Base-by-base conservation (phyloP, 345 rosid species). In the Ricinus communis region DNA sequence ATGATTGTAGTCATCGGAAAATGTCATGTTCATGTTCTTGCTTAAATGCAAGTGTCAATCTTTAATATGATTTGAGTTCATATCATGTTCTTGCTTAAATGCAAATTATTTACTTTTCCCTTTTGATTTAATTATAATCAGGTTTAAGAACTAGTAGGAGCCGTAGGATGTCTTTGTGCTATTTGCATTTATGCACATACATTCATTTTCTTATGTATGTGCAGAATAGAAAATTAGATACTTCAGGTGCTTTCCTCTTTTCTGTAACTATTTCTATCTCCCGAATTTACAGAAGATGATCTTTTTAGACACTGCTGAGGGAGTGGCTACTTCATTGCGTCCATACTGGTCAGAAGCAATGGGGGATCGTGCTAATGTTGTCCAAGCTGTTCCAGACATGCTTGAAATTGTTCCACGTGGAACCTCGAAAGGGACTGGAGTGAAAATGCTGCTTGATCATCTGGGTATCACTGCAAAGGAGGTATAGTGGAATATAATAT, bases 261-360 rank as follows among this genome's bases (percentile, higher is more conserved):
- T 24, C 65, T 27, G n/a, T 68, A 25, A 33, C 27, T 57, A 6
- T 11, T 43, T 43, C 10, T 5, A 7, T 15, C 4, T 71, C 83
- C 62, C 76, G 65, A 41, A 54, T 71, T 55, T 73, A 55, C 88
- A 95, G 98, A 96, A 93, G 83, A 68, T 93, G 75, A 67, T 91
- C 21, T 89, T 90, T 76, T 71, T 87, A 30, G 95, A 87, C 84
- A 88, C 91, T 5, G 79, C 90, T 15, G 94, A 89, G 75, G 88
- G 93, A 21, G 90, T 95, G 61, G 74, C 90, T 58, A 69, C 78
- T 27, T 75, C 73, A 72, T 72, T 93, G 72, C 83, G 95, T 56
- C 98, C 98, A 10, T 87, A 88, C 74, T 96, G 98, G 97, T 82
- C 93, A 60, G 88, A 88, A 77, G 95, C 91, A 72, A 85, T 84